These are phyloP conservation scores for Combretum micranthum DNA, from an alignment of 345 rosid genomes.

Conservation along the genomic window DNA sequence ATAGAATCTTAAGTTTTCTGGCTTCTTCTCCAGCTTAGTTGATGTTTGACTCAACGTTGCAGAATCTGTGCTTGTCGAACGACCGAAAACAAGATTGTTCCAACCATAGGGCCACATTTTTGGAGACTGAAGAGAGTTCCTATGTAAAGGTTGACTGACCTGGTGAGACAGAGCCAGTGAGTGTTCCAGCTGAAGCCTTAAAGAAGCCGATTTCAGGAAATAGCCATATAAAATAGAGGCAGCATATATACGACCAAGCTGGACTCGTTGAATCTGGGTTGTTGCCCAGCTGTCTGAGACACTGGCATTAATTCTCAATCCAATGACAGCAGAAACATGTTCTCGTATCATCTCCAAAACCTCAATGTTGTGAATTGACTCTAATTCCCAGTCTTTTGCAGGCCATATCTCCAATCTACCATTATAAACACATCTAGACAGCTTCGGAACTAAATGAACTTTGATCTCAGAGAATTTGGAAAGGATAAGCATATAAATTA, in stretches of 20 bases:
- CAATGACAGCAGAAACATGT: slow-evolving; percentile 63
- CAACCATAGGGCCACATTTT: slow-evolving; percentile 18
- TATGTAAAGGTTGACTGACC: slow-evolving; percentile 14
- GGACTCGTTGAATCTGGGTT: slow-evolving; percentile 47
- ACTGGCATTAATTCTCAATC: slow-evolving; percentile 64
- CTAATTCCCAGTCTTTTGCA: slow-evolving; percentile 84
- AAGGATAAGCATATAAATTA: slow-evolving; percentile 78
- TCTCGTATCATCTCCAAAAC: slow-evolving; percentile 67
- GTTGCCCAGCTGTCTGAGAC: slow-evolving; percentile 85
- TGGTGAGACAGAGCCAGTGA: slow-evolving; percentile 25
- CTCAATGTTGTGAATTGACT: slow-evolving; percentile 68
- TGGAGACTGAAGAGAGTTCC: slow-evolving; percentile 29
- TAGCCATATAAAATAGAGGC: slow-evolving; percentile 80
- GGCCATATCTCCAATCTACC: slow-evolving; percentile 88
- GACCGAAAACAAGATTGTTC: slow-evolving; percentile 43
- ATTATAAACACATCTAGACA: slow-evolving; percentile 72
- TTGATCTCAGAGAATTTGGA: slow-evolving; percentile 78
- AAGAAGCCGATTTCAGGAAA: slow-evolving; percentile 72
- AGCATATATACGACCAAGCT: slow-evolving; percentile 45
- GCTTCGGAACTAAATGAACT: slow-evolving; percentile 83
- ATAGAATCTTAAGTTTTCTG: slow-evolving; percentile 48
- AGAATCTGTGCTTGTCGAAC: slow-evolving; percentile 6
- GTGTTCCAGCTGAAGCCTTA: slow-evolving; percentile 59
- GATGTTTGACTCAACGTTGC: slow-evolving; percentile 17
- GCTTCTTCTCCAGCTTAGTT: slow-evolving; percentile 10